Base-by-base conservation (phyloP, 1,284 basidiomycete species). In the Rugosomyces carneus region DNA sequence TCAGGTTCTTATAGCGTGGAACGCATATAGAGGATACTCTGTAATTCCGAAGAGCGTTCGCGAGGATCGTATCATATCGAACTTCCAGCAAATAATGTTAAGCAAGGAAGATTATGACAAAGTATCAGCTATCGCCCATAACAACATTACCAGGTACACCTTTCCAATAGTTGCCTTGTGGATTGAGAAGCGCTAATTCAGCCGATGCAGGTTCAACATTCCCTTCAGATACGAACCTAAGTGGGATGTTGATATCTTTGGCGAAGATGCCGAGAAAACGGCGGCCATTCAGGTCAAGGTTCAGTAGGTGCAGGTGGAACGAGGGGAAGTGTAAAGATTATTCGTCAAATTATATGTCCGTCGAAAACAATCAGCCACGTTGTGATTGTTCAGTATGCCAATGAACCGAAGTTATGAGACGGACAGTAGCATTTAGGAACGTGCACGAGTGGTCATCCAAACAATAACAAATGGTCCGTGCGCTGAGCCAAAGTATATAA, bases 21-120 rank as follows among this genome's bases (percentile, higher is more conserved):
- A 72, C n/a, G 73, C 67, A 16, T 60, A 78, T 53, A 71, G 82
- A 31, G 81, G 81, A 15, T 81, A 81, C 56, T 74, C 73, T 19
- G 81, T 87, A 44, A 83, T 89, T 53, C 86, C 86, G 15, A 89
- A 84, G 74, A 81, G 73, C 49, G 84, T 86, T 37, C 70, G 77
- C 59, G 69, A 75, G 52, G 68, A 65, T 18, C 75, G 81, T 18
- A 81, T 86, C 62, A 61, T 73, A 46, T 78, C 79, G 55, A 89
- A 90, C 69, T 83, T 87, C 66, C 66, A 84, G 60, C 75, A 87
- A 53, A 69, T 89, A 49, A 69, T 76, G 54, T 69, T 89, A 36
- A 69, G 67, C 55, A 60, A 79, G 48, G 78, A 78, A 36, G 82
- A 88, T 57, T 82, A 81, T 54, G 67, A 81, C 45, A 70, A 64